Conservation (phyloP, 2,329 filamentous ascomycete species). For the Diaporthe capsici region DNA sequence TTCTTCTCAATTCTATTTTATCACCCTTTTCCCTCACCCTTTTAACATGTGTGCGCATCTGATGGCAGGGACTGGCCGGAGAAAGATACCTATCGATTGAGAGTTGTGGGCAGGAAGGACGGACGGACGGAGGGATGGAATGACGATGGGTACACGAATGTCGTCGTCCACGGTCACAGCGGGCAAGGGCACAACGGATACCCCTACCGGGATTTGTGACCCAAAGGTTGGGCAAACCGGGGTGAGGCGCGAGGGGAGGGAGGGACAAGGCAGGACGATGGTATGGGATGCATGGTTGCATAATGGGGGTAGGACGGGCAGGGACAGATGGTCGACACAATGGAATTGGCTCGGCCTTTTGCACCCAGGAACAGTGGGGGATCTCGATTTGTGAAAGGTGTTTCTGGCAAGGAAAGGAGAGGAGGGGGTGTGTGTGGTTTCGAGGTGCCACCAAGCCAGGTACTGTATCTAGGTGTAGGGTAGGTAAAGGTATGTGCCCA, state of each 20-base stretch:
- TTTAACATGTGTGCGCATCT: background rate
- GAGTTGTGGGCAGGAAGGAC: too few relatives aligned
- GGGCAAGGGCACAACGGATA: background rate
- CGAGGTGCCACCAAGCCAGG: background rate
- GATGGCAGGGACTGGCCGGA: background rate
- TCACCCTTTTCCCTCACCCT: conserved; percentile 27
- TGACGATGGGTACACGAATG: background rate
- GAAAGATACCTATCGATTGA: background rate
- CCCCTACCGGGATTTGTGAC: background rate
- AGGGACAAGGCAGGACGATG: background rate
- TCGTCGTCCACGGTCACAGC: background rate
- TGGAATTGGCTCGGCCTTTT: background rate
- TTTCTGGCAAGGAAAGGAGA: too few relatives aligned
- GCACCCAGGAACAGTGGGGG: background rate
- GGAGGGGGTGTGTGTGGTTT: too few relatives aligned
- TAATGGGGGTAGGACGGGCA: conserved; percentile 8
- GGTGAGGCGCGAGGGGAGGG: background rate
- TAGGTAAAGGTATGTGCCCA: conserved; percentile 6
- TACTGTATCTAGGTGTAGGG: conserved; percentile 3
- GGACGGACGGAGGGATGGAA: background rate
- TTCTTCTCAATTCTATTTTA: conserved; percentile 41
- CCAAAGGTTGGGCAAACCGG: background rate
- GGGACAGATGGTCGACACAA: background rate
- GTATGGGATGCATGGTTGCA: conserved; percentile 7
- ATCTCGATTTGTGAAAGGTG: conserved; percentile 26